Base-by-base conservation (phyloP, 495 filamentous ascomycete species). In the Aspergillus coremiiformis region DNA sequence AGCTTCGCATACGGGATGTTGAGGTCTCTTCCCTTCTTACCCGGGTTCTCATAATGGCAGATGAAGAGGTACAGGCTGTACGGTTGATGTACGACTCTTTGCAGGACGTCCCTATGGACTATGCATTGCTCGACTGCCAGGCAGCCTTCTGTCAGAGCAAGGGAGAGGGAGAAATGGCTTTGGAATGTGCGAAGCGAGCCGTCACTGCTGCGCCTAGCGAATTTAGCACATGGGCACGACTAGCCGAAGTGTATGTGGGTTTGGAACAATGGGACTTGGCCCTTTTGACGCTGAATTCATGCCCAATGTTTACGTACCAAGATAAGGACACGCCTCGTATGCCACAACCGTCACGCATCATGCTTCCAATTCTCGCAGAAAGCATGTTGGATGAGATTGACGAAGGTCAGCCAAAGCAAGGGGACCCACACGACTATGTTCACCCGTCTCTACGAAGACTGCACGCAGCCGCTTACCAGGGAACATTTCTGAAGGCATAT, bases 231-330 rank as follows among this genome's bases (percentile, higher is more conserved):
- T 98, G 93, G 93, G 94, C 93, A 45, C 77, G 90, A 50, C 68
- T 98, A 46, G 92, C 90, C 3, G 89, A 96, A 63, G 83, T 97
- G 19, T 98, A 97, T 52, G 84, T 97, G 44, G 78, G 83, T 39
- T 75, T 95, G 62, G 93, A 98, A 66, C 86, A 91, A 65, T 98
- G 92, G 88, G 93, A 96, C 58, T 61, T 87, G 32, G 93, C 94
- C 2, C 78, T 98, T 15, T 81, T 95, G 8, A 98, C 94, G 5
- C 76, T 98, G n/a, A 98, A 98, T 69, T 96, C 92, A 3, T 98
- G 94, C 56, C 93, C 93, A 4, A 98, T 98, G 93, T 98, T 98
- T 66, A 97, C 93, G 7, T 96, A 97, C 68, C 92, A 96, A 65
- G 93, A 98, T 66, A 96, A 96, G 59, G 93, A 98, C 65, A 82